Evolutionary conservation across 2,329 filamentous ascomycete species (phyloP), one percentile per base, ranked within the genome.

Genomic region (Verticillium nonalfalfae): DNA sequence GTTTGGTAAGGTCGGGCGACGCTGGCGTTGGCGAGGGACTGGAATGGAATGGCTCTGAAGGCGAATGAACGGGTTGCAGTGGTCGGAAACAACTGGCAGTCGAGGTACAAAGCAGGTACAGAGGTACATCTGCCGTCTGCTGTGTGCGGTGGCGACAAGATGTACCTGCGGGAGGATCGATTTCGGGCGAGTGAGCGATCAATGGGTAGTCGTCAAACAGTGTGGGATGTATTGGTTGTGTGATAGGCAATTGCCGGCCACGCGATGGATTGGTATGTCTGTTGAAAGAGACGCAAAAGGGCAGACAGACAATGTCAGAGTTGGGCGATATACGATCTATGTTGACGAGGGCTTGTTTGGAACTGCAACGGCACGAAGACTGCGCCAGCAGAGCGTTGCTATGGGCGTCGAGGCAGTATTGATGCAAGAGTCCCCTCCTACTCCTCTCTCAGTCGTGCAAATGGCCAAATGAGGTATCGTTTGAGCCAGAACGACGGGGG

Each of bases 371-470:
- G n/a, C 45, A 52, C n/a, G n/a, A 9, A 18, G 45, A 52, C 10
- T 10, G n/a, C 7, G 21, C 45, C 45, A 52, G 18, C 45, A 26
- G 7, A 18, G 57, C 57, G 57, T 58, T 58, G 57, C 57, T 58
- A 39, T 26, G 57, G 57, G 26, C 57, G 36, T 50, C 57, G 57
- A 50, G 57, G 57, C 57, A 40, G 57, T 58, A 58, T 58, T 40
- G 38, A 52, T 40, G 31, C 39, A 31, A 39, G 56, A 36, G 36
- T 40, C 18, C 31, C 56, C 35, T 58, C 36, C 7, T 58, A 21
- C n/a, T 52, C 45, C 45, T 52, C 45, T 52, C 45, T 52, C 45
- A 33, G 40, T 58, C 57, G 57, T 39, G 57, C 39, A 39, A 39
- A 14, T 45, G 26, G 50, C 38, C 31, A 14, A 40, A 58, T 50